A percentile compares a stretch with the other conserved stretches of the same genome.
These are phyloP conservation scores for Dactylellina cionopaga DNA, from an alignment of 2,329 filamentous ascomycete genomes.

Conservation along the genomic window DNA sequence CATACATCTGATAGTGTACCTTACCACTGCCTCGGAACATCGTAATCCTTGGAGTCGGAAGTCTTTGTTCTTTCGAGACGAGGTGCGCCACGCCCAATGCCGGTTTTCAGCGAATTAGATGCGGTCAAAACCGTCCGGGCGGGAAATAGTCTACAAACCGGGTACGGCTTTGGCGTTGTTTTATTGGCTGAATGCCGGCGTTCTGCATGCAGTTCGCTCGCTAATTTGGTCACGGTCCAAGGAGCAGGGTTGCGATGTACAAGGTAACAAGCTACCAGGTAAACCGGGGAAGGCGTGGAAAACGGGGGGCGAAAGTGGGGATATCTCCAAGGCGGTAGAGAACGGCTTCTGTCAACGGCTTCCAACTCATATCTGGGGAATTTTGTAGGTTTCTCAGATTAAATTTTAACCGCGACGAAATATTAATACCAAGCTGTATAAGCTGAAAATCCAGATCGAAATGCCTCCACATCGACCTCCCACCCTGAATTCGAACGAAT, in stretches of 20 bases:
- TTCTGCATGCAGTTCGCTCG: not conserved
- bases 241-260: no score
- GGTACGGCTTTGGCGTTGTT: constrained; percentile 2
- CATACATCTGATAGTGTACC: not conserved
- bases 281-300: not conserved
- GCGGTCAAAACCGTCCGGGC: constrained; percentile 5
- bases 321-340: not conserved
- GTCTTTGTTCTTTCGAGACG: constrained; percentile 16
- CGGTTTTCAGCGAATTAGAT: constrained; percentile 17
- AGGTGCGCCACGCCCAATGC: not conserved
- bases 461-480: no score
- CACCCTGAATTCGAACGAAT: no score
- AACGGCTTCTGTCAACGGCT: not conserved
- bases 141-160: not conserved
- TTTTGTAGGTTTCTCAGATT: no score
- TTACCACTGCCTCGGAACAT: constrained; percentile 19
- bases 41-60: not conserved
- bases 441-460: no score
- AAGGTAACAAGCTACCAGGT: not conserved
- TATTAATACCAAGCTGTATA: not conserved
- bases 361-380: not conserved
- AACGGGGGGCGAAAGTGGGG: not conserved
- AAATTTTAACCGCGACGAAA: not conserved
- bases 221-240: not conserved
- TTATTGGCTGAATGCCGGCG: constrained; percentile 25